Base-by-base conservation (phyloP, 805 yeast genomes). In the Nakazawaea ishiwadae region DNA sequence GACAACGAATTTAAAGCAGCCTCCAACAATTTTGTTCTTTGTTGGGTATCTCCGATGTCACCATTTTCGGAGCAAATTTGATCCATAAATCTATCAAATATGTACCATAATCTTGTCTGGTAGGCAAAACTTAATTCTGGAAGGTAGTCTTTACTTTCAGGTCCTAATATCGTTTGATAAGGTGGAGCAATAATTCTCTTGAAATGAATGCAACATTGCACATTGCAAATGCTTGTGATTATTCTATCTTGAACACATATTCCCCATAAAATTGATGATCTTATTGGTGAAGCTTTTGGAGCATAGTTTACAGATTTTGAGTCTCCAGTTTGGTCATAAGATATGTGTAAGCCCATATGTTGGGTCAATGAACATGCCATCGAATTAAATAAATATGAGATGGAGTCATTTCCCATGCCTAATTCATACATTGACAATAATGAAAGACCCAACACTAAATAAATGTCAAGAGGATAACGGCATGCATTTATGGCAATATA, bases 191-290 rank as follows among this genome's bases (percentile, higher is more conserved):
- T 54, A 26, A 61, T 61, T 37, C 63, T 49, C 37, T 60, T 59
- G 48, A 50, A 61, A 37, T 61, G 65, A 11, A 61, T 54, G 27
- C 62, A 60, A 15, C 57, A 48, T 3, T 65, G 64, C 7, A 61
- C 63, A 4, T 52, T 51, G 5, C 58, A 23, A 2, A 42, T 35
- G 4, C 46, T 45, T 0, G 64, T 56, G 15, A 59, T 45, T 1
- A 60, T 37, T 38, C 64, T 46, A 40, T 60, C 65, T 30, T 60
- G 63, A 6, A 52, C 31, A 34, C 64, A 59, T 2, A 60, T 45
- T 0, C 61, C 50, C 65, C 65, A 60, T 2, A 60, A 38, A 2
- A 52, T 45, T 2, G 62, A 53, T 0, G 60, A 52, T 24, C 51
- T 50, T 18, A 49, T 45, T 2, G 60, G 60, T 2, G 62, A 50